Evolutionary conservation across 176 grass and related monocot genomes (phyloP).

Genomic region (Chloris gayana): DNA sequence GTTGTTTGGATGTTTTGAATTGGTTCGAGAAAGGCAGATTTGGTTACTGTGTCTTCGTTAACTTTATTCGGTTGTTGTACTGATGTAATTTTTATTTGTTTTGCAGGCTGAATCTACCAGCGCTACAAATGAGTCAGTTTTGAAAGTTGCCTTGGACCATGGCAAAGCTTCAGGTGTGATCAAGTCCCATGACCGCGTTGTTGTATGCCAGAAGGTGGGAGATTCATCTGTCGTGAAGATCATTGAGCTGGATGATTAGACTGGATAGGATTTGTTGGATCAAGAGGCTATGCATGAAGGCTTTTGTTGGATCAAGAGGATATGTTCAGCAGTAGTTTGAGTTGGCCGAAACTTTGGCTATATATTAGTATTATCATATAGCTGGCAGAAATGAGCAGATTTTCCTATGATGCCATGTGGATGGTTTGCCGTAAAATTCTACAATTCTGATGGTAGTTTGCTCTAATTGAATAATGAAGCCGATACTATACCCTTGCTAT

Average conservation of each 20-base stretch:
- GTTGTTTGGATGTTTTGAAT: background rate
- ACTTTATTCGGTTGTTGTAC: background rate
- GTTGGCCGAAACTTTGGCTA: conserved; percentile 31
- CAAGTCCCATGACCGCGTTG: conserved; percentile 93
- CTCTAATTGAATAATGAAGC: conserved; percentile 39
- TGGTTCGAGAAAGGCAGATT: background rate
- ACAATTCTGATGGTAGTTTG: background rate
- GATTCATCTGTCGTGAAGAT: conserved; percentile 98
- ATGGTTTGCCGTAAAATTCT: background rate
- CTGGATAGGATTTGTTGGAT: conserved; percentile 8
- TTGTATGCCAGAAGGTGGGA: conserved; percentile 95
- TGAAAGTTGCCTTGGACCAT: conserved; percentile 95
- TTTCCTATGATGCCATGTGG: conserved; percentile 26
- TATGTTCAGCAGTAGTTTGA: conserved; percentile 35
- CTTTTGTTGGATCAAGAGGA: conserved; percentile 9
- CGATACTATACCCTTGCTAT: background rate
- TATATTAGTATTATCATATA: conserved; percentile 34
- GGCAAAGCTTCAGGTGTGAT: conserved; percentile 84
- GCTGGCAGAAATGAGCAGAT: conserved; percentile 36
- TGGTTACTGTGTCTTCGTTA: background rate
- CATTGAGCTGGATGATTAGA: conserved; percentile 91
- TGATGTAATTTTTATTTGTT: conserved; percentile 3
- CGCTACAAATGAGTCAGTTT: conserved; percentile 84
- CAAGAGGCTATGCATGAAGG: conserved; percentile 3
- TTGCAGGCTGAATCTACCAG: conserved; percentile 82